phyloP scores from a whole-genome alignment of 768 basidiomycete genomes.

The Kockovaella imperatae region DNA sequence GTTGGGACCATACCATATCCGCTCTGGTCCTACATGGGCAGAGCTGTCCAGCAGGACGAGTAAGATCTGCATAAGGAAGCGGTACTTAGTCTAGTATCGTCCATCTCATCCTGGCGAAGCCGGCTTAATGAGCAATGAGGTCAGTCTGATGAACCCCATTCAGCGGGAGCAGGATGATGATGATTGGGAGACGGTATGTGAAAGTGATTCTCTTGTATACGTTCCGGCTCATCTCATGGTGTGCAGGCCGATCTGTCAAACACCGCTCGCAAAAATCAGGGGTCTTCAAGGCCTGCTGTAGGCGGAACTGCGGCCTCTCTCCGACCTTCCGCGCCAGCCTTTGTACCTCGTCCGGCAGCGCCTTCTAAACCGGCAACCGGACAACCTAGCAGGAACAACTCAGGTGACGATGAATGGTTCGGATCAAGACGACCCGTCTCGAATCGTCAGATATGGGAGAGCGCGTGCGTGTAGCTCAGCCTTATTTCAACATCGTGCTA shows the following conservation, averaged over 20 bases:
- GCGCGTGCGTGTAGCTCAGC: constrained; percentile 3
- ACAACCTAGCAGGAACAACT: not conserved
- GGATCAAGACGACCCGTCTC: constrained; percentile 1
- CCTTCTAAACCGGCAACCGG: not conserved
- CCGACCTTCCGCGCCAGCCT: not conserved
- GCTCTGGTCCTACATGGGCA: too few species aligned
- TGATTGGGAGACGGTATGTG: constrained; percentile 19
- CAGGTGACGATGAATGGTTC: constrained; percentile 13
- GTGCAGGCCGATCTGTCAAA: constrained; percentile 10
- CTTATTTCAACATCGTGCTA: not conserved
- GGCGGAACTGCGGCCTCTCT: not conserved
- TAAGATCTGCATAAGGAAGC: too few species aligned
- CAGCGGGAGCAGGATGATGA: constrained; percentile 2
- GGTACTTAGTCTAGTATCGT: too few species aligned
- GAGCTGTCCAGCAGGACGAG: too few species aligned
- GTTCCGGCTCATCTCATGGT: not conserved
- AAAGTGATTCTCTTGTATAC: not conserved
- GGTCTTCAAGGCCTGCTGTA: not conserved
- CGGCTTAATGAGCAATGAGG: constrained; percentile 1
- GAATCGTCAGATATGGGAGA: constrained; percentile 17
- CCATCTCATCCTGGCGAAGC: too few species aligned
- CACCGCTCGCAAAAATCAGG: not conserved
- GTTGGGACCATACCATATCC: too few species aligned
- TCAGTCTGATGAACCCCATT: not conserved
- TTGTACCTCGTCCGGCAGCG: not conserved